Evolutionary conservation across 345 rosid species (phyloP), one percentile per base, ranked within the genome.

Genomic region (Ceriops zippeliana): DNA sequence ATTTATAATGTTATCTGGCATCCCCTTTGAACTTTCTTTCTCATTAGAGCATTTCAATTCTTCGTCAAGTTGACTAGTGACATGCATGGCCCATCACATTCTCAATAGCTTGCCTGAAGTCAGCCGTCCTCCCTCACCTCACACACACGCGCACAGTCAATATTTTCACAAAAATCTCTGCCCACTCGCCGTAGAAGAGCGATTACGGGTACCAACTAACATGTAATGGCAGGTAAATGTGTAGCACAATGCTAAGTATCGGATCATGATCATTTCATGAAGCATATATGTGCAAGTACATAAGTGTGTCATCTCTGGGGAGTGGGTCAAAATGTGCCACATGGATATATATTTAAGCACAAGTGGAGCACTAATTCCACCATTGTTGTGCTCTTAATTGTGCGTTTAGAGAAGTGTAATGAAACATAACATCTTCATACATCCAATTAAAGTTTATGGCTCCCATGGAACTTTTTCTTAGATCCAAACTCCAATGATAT

Each of bases 321-420:
- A 42, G 69, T 63, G 73, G 68, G 65, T 21, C 68, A 61, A 20
- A 42, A 37, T 21, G 24, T 24, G 5, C 51, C 65, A 11, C 46
- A 32, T 22, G 16, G 26, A 24, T 21, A 27, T 24, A 5, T 21
- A 21, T 32, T 37, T 5, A n/a, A 3, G 3, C 19, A 30, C 5
- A 34, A 69, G 78, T 69, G 78, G 73, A 69, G 73, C 78, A 75
- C 69, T 75, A 75, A 34, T 63, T 69, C 73, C 73, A 69, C 73
- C 58, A 58, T 52, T 32, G 24, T 63, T 32, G 49, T 56, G 58
- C 63, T 67, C 30, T 54, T 67, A 67, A 73, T 67, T 27, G 68
- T 61, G 71, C 22, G 11, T 54, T 62, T 37, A 32, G 22, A 10
- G 71, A 42, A 13, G 49, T 11, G 5, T 42, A 42, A 42, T 15